These are phyloP conservation scores for Syzygium oleosum DNA, from an alignment of 345 rosid genomes.

Conservation along the genomic window DNA sequence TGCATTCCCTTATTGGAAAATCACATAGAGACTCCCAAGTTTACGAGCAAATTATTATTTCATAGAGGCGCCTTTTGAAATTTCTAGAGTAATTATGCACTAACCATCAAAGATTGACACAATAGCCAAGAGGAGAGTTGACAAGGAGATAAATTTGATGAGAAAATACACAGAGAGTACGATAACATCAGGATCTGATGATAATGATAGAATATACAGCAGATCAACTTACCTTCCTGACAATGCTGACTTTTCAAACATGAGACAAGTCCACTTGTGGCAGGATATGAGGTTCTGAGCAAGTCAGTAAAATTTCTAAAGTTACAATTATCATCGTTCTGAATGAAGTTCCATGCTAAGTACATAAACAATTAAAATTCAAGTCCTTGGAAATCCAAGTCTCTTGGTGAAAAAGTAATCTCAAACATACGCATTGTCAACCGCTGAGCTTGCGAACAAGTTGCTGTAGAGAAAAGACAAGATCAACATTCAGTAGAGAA, in stretches of 20 bases:
- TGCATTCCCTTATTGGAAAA: not conserved
- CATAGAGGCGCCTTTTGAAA: not conserved
- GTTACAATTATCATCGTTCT: not conserved
- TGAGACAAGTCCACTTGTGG: not conserved
- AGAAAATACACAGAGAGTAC: not conserved
- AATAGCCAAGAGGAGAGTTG: not conserved
- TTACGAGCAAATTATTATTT: not conserved
- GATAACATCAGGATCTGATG: not conserved
- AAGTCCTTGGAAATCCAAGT: not conserved
- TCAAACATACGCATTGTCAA: slow-evolving; percentile 13
- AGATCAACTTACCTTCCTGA: not conserved
- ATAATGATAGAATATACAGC: not conserved
- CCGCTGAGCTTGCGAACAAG: slow-evolving; percentile 28
- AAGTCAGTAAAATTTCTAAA: not conserved
- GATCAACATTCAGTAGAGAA: not conserved
- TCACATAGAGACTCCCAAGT: not conserved
- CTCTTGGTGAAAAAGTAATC: not conserved
- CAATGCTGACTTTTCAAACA: not conserved
- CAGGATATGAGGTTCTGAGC: not conserved
- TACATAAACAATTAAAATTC: not conserved
- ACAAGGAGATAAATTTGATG: not conserved
- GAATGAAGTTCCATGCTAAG: not conserved
- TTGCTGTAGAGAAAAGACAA: slow-evolving; percentile 16
- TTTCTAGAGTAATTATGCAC: not conserved
- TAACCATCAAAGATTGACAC: not conserved